Base-by-base conservation (phyloP, 2,329 filamentous ascomycete species). In the Pseudogymnoascus sp. region DNA sequence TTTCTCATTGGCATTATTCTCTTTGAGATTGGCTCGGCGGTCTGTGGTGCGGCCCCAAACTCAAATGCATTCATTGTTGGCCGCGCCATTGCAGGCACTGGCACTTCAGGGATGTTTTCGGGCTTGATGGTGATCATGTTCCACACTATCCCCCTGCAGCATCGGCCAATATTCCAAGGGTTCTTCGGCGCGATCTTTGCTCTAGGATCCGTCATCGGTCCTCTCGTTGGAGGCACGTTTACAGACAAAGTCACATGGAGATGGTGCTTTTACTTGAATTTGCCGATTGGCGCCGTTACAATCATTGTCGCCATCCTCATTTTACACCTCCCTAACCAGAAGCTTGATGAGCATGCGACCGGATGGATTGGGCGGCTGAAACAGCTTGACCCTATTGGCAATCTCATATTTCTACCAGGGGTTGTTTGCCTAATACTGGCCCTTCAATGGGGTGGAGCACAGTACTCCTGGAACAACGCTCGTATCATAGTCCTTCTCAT, bases 381-480 rank as follows among this genome's bases (percentile, higher is more conserved):
- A 14, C 69, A 67, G 35, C 71, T 75, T 49, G 74, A 76, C 63
- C 64, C 73, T 7, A 64, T 75, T 16, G 75, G 75, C 1, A 69
- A 67, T 18, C 63, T 70, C 12, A 60, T 74, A 28, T 63, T 72
- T 37, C 63, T 68, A 28, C 62, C 66, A 18, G 63, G 52, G 43
- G 31, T 70, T 70, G 25, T 77, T 68, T 76, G 73, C 59, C 69
- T 80, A 1, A 75, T 68, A 8, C 38, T 69, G 11, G 67, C 67
- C 23, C 65, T 69, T 3, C 67, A 77, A 64, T 69, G 67, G 67
- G 75, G 75, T 75, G 79, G 79, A 59, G 82, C 82, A 62, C 73
- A 74, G 2, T 80, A 78, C 72, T 38, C 5, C 74, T 21, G 74
- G 76, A 5, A 73, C 65, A 72, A 68, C 37, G 67, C 64, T 9